Conservation (phyloP, 2,329 filamentous ascomycete species). For the Penicillium sp. region DNA sequence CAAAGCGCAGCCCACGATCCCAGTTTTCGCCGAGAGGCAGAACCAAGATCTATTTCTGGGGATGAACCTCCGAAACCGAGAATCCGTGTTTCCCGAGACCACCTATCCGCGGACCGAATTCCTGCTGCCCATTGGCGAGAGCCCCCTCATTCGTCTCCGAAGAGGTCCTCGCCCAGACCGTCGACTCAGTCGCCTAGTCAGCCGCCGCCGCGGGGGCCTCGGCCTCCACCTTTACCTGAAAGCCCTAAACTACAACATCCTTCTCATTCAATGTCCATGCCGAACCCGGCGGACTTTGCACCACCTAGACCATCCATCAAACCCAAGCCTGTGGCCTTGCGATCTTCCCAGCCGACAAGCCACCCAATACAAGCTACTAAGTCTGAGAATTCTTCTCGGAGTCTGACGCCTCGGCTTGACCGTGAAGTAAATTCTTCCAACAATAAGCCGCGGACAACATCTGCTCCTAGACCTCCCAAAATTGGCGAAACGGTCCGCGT, state of each 20-base stretch:
- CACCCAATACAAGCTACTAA: conserved; percentile 16
- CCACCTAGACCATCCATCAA: conserved; percentile 35
- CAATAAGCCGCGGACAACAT: conserved; percentile 21
- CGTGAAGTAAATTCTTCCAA: conserved; percentile 14
- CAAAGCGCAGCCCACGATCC: conserved; percentile 30
- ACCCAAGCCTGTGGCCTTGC: conserved; percentile 40
- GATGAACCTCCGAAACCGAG: conserved; percentile 24
- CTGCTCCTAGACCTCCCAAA: conserved; percentile 19
- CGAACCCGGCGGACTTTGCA: conserved; percentile 25
- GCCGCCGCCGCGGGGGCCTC: conserved; percentile 11
- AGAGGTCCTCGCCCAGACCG: conserved; percentile 15
- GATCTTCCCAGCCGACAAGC: conserved; percentile 24
- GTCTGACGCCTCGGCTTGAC: conserved; percentile 18
- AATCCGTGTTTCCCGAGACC: conserved; percentile 6
- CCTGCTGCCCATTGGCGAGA: conserved; percentile 26
- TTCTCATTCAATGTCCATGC: conserved; percentile 17
- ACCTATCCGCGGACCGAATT: conserved; percentile 17
- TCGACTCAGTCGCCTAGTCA: conserved; percentile 1
- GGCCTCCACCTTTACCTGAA: conserved; percentile 15
- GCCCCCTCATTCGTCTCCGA: conserved; percentile 18
- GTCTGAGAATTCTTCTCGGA: conserved; percentile 27
- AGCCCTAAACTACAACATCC: conserved; percentile 13
- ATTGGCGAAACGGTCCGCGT: conserved; percentile 10
- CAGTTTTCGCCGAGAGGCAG: conserved; percentile 28
- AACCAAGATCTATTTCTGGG: conserved; percentile 24